phyloP scores from a whole-genome alignment of 83 land plant species.

The Picea abies region DNA sequence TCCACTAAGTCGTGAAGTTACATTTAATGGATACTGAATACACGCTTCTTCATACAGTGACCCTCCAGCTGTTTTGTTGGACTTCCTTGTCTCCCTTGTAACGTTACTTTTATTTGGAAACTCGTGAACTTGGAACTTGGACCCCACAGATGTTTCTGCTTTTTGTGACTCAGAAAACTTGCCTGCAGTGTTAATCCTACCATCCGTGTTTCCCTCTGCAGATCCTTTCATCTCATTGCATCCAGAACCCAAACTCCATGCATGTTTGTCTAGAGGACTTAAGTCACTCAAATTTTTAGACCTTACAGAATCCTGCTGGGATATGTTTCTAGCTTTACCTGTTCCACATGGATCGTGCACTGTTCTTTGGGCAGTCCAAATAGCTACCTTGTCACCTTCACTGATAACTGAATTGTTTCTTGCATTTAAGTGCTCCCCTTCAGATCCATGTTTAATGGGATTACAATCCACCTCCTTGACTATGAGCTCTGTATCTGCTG shows the following conservation, averaged over 20 bases:
- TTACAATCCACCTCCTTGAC: too few relatives aligned
- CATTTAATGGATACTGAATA: not conserved
- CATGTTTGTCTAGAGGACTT: not conserved
- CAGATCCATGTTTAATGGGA: too few relatives aligned
- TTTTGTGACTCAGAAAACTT: slow-evolving; percentile 6
- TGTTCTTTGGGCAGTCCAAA: too few relatives aligned
- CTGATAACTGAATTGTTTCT: too few relatives aligned
- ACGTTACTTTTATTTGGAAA: not conserved
- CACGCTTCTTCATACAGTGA: not conserved
- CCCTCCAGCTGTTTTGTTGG: slow-evolving; percentile 1
- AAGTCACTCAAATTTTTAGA: not conserved
- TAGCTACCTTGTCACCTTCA: too few relatives aligned
- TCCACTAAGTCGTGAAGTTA: not conserved
- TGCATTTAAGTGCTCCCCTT: too few relatives aligned
- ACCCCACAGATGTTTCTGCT: not conserved
- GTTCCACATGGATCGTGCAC: too few relatives aligned
- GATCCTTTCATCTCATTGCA: not conserved
- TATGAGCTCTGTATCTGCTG: not conserved
- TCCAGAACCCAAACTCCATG: slow-evolving; percentile 6
- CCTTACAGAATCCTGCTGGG: not conserved
- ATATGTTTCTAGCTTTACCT: too few relatives aligned
- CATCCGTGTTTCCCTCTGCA: not conserved
- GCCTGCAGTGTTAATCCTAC: not conserved
- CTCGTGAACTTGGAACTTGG: not conserved
- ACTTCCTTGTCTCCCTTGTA: slow-evolving; percentile 6